Percentiles rank a stretch among this genome's conserved stretches.
Evolutionary conservation across 2,329 filamentous ascomycete genomes (phyloP).

Genomic region (Aspergillus texensis): DNA sequence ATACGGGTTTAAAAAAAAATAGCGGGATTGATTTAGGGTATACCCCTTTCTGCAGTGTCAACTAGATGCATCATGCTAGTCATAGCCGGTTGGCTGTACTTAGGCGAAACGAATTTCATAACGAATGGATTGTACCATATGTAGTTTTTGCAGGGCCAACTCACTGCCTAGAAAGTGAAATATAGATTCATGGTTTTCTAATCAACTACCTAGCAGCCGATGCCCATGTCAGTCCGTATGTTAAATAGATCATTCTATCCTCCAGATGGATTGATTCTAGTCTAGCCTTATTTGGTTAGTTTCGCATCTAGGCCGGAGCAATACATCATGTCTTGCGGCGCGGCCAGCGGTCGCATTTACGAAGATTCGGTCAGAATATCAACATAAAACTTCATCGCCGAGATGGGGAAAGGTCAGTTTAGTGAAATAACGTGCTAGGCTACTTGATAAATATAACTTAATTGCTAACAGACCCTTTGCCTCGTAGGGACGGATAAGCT

Average conservation of each 20-base stretch:
- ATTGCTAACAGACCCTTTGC: not conserved
- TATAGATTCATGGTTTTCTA: not conserved
- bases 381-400: slow-evolving; percentile 2
- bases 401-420: slow-evolving; percentile 34
- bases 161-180: not conserved
- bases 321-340: slow-evolving; percentile 21
- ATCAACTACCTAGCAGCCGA: not conserved
- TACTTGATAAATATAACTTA: not conserved
- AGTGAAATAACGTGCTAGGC: not conserved
- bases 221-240: no score
- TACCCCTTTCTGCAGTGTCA: slow-evolving; percentile 2
- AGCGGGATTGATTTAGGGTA: slow-evolving; percentile 2
- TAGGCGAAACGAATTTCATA: not conserved
- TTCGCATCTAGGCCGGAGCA: not conserved
- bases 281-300: slow-evolving; percentile 9
- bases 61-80: not conserved
- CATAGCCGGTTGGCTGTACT: not conserved
- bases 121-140: slow-evolving; percentile 4
- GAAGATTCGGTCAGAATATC: slow-evolving; percentile 2
- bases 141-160: slow-evolving; percentile 2
- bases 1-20: not conserved
- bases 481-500: slow-evolving; percentile 53
- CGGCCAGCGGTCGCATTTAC: not conserved
- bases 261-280: not conserved
- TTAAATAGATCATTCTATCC: no score